Percentiles rank a stretch among this genome's conserved stretches.
These are phyloP conservation scores for Rhododendron ferrugineum DNA, from an alignment of 148 eudicot genomes.

Conservation along the genomic window DNA sequence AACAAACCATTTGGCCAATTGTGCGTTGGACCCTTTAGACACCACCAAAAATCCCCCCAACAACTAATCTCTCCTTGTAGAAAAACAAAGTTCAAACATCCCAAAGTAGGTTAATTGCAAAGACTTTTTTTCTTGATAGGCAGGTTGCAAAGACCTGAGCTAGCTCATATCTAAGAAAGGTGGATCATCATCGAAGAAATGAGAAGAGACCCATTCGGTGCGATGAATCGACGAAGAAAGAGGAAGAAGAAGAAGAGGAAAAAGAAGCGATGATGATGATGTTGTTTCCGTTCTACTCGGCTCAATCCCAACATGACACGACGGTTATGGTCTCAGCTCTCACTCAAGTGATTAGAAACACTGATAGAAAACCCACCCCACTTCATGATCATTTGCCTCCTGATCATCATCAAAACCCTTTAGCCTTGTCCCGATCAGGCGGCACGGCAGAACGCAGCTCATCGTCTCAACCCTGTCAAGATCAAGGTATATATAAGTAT, in stretches of 20 bases:
- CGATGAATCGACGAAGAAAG: slow-evolving; percentile 12
- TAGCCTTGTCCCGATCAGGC: not conserved
- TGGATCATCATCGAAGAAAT: slow-evolving; percentile 1
- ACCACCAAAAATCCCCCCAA: not conserved
- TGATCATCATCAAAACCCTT: not conserved
- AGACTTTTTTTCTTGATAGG: not conserved
- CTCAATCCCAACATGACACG: slow-evolving; percentile 54
- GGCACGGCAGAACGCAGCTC: not conserved
- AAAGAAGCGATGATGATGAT: not conserved
- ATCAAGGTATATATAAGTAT: slow-evolving; percentile 14
- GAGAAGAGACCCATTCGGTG: slow-evolving; percentile 47
- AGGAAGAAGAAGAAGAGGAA: slow-evolving; percentile 13
- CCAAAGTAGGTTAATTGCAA: not conserved
- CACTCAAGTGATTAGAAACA: slow-evolving; percentile 43
- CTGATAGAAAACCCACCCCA: not conserved
- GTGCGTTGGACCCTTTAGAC: not conserved
- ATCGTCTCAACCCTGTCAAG: slow-evolving; percentile 7
- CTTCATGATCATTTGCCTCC: not conserved
- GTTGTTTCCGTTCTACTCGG: slow-evolving; percentile 36
- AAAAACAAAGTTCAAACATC: not conserved
- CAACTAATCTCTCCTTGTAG: not conserved
- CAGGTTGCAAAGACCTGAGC: not conserved
- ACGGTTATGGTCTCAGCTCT: slow-evolving; percentile 61
- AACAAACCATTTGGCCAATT: not conserved
- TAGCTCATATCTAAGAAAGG: not conserved